Evolutionary conservation across 345 rosid species (phyloP).

Genomic region (Acer campestre): DNA sequence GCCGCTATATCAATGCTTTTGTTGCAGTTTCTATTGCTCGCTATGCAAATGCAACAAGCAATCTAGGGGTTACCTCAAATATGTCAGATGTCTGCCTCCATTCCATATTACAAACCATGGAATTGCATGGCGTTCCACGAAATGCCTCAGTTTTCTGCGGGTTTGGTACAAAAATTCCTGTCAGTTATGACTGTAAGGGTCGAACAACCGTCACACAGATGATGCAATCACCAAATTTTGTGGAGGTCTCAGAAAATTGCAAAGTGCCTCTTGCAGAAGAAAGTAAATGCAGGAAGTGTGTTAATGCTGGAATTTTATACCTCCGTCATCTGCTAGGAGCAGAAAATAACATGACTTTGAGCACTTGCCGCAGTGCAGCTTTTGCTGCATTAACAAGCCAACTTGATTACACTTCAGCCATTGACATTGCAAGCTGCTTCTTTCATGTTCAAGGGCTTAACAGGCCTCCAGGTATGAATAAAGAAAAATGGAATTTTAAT

Average conservation of each 20-base stretch:
- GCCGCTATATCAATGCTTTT: constrained; percentile 92
- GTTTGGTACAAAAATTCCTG: constrained; percentile 82
- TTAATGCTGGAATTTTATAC: constrained; percentile 75
- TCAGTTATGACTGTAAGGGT: constrained; percentile 70
- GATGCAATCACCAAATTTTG: constrained; percentile 70
- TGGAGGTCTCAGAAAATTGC: constrained; percentile 63
- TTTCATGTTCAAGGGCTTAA: constrained; percentile 75
- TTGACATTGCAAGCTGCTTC: constrained; percentile 79
- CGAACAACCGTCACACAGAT: constrained; percentile 73
- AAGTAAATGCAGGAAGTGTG: constrained; percentile 64
- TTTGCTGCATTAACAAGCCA: constrained; percentile 77
- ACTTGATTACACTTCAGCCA: constrained; percentile 60
- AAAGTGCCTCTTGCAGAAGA: constrained; percentile 56
- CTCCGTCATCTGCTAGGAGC: constrained; percentile 63
- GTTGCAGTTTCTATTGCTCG: constrained; percentile 74
- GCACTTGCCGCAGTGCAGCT: constrained; percentile 91
- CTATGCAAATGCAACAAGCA: constrained; percentile 68
- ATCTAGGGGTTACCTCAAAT: constrained; percentile 66
- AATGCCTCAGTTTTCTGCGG: constrained; percentile 85
- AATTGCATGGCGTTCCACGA: constrained; percentile 74
- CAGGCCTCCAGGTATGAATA: constrained; percentile 47
- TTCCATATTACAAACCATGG: constrained; percentile 70
- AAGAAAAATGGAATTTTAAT: not conserved
- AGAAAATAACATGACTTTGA: constrained; percentile 63
- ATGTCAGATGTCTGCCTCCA: constrained; percentile 53